Conservation (phyloP, 2,329 filamentous ascomycete species). For the Emergomyces africanus region DNA sequence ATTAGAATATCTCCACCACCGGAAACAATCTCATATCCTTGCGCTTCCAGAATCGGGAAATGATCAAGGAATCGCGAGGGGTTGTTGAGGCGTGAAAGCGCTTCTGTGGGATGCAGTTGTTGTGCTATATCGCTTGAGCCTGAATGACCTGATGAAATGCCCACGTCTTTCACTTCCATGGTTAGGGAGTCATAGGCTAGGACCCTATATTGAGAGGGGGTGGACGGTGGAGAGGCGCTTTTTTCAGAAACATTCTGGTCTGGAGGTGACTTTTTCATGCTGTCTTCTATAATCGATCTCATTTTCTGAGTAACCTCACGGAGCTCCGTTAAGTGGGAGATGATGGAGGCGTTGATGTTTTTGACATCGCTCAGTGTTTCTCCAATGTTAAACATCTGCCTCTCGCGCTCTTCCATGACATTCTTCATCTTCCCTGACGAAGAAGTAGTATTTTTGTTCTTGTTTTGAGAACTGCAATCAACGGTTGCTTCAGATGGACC, state of each 20-base stretch:
- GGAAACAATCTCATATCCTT: conserved; percentile 32
- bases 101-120: conserved; percentile 18
- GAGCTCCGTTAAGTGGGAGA: neutral
- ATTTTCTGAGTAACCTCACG: neutral
- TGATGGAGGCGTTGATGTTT: neutral
- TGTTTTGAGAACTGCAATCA: neutral
- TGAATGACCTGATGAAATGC: conserved; percentile 19
- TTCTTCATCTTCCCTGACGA: neutral
- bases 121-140: conserved; percentile 12
- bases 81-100: conserved; percentile 26
- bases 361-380: conserved; percentile 2
- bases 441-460: neutral
- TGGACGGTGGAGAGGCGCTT: neutral
- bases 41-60: conserved; percentile 24
- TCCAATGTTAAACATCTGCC: conserved; percentile 12
- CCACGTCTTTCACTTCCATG: conserved; percentile 18
- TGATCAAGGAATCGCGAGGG: conserved; percentile 31
- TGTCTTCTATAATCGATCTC: neutral
- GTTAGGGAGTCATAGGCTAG: conserved; percentile 26
- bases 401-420: neutral
- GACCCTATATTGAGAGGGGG: conserved; percentile 17
- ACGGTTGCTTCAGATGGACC: neutral
- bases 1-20: conserved; percentile 31
- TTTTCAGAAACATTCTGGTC: neutral
- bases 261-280: neutral